phyloP scores from a whole-genome alignment of 805 yeast genomes.

The Kodamaea leandrae region DNA sequence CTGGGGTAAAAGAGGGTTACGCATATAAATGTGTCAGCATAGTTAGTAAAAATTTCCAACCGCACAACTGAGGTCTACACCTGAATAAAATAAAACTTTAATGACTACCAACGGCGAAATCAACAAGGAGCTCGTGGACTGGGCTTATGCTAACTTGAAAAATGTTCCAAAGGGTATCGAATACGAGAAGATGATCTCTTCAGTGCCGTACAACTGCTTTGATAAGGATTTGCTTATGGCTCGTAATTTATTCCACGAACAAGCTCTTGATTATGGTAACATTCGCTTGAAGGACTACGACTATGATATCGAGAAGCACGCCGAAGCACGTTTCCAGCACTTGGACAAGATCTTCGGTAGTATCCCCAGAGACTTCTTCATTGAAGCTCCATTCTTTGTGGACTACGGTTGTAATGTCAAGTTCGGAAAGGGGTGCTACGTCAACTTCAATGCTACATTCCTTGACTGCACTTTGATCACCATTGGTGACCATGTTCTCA shows the following conservation, averaged over 20 bases:
- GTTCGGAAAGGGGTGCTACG: conserved; percentile 57
- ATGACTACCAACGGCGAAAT: conserved; percentile 15
- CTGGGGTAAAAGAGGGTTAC: too few relatives aligned
- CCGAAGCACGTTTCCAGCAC: conserved; percentile 35
- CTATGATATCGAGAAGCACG: conserved; percentile 23
- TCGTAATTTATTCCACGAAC: conserved; percentile 34
- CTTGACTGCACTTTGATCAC: conserved; percentile 60
- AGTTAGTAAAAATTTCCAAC: neutral
- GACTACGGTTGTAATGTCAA: conserved; percentile 66
- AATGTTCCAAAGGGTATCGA: conserved; percentile 39
- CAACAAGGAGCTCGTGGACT: conserved; percentile 32
- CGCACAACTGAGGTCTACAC: neutral
- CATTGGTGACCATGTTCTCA: conserved; percentile 56
- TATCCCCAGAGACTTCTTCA: conserved; percentile 35
- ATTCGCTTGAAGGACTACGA: conserved; percentile 35
- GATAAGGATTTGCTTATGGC: conserved; percentile 24
- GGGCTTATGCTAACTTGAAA: conserved; percentile 31
- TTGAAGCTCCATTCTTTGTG: conserved; percentile 60
- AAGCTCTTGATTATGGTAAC: conserved; percentile 31
- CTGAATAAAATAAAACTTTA: neutral
- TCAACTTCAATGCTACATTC: conserved; percentile 54
- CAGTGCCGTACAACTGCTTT: conserved; percentile 44
- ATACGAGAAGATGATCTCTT: conserved; percentile 57
- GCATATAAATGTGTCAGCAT: too few relatives aligned
- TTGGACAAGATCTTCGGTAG: conserved; percentile 48